Conservation (phyloP, 148 eudicot species). For the Cornus controversa region DNA sequence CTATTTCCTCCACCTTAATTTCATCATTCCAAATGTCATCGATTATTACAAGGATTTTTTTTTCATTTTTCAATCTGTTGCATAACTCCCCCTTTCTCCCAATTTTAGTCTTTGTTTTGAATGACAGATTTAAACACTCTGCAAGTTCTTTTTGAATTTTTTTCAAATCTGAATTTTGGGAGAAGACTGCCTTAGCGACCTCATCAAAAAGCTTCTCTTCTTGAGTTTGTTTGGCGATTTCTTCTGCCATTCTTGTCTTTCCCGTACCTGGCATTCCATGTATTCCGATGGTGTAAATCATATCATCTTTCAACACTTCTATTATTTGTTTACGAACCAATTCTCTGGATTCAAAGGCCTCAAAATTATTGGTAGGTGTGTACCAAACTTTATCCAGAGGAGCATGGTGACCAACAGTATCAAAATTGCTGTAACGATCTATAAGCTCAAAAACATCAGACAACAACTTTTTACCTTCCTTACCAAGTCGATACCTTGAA, state of each 20-base stretch:
- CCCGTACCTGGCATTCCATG: conserved; percentile 14
- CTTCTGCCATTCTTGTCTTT: background rate
- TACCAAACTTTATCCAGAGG: background rate
- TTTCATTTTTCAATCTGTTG: background rate
- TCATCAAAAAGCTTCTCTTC: background rate
- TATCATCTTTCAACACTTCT: background rate
- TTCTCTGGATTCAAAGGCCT: background rate
- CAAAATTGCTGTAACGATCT: background rate
- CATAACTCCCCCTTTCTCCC: background rate
- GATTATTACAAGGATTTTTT: conserved; percentile 3
- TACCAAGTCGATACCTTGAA: background rate
- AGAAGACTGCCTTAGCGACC: background rate
- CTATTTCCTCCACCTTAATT: conserved; percentile 3
- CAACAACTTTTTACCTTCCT: background rate
- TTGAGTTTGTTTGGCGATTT: background rate
- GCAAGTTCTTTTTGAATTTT: background rate
- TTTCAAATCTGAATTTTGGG: background rate
- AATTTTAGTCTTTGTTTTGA: background rate
- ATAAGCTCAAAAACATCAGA: background rate
- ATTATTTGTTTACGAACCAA: background rate
- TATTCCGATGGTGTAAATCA: background rate
- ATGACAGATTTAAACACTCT: accelerated
- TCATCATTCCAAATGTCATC: conserved; percentile 22
- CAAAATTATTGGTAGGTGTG: background rate
- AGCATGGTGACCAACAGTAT: background rate